Conservation (phyloP, 805 yeast genomes). For the Zygosaccharomyces bisporus region DNA sequence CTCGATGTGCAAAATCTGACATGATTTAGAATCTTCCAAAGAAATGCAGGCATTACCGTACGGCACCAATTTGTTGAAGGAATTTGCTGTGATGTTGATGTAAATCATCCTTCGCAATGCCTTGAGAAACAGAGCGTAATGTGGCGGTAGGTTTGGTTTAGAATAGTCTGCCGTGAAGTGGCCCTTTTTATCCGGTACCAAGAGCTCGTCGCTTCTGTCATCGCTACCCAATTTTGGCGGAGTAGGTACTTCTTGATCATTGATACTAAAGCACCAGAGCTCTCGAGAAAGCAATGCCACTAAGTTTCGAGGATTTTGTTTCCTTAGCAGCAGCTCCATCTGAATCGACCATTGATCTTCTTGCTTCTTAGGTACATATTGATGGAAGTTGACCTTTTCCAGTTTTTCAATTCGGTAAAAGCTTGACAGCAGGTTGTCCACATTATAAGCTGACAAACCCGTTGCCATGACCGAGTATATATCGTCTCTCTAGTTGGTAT, state of each 20-base stretch:
- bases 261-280: slow-evolving; percentile 43
- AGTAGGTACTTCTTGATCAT: slow-evolving; percentile 38
- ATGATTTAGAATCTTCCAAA: slow-evolving; percentile 22
- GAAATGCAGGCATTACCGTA: slow-evolving; percentile 47
- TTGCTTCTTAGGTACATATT: slow-evolving; percentile 31
- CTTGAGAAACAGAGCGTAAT: slow-evolving; percentile 46
- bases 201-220: slow-evolving; percentile 8
- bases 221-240: slow-evolving; percentile 20
- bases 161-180: slow-evolving; percentile 36
- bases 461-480: slow-evolving; percentile 9
- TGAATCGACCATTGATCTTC: slow-evolving; percentile 43
- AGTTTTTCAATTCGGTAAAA: slow-evolving; percentile 31
- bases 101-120: slow-evolving; percentile 46
- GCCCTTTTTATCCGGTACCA: slow-evolving; percentile 32
- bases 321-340: slow-evolving; percentile 40
- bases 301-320: slow-evolving; percentile 35
- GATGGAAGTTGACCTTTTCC: slow-evolving; percentile 34
- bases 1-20: slow-evolving; percentile 41
- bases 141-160: slow-evolving; percentile 38
- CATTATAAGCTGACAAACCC: slow-evolving; percentile 17
- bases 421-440: slow-evolving; percentile 32
- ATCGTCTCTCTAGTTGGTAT: background rate
- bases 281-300: slow-evolving; percentile 41
- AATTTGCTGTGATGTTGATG: slow-evolving; percentile 32
- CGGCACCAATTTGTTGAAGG: slow-evolving; percentile 41